Evolutionary conservation across 2,329 filamentous ascomycete species (phyloP).

Genomic region (Teratosphaeria nubilosa): DNA sequence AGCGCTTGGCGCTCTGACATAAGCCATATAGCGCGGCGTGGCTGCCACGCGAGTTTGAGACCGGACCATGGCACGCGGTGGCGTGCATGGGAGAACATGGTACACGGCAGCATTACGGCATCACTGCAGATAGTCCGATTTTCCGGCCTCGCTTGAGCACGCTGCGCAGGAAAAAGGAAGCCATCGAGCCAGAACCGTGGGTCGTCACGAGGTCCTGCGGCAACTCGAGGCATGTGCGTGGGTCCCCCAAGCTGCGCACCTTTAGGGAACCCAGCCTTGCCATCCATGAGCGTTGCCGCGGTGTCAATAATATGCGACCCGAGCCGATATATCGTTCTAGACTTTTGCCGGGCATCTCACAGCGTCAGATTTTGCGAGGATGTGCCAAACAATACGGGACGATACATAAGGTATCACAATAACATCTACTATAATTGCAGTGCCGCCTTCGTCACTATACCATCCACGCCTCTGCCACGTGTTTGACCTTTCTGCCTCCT

Average conservation of each 20-base stretch:
- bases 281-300: too few species aligned
- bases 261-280: neutral
- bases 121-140: neutral
- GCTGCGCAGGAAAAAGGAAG: neutral
- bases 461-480: neutral
- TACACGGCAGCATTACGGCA: neutral
- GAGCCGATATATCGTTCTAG: neutral
- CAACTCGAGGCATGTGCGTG: neutral
- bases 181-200: neutral
- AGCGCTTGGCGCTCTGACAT: neutral
- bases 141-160: neutral
- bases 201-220: neutral
- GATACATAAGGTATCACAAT: neutral
- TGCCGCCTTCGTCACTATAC: neutral
- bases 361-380: neutral
- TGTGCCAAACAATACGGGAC: neutral
- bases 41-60: neutral
- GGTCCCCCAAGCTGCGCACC: neutral
- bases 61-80: neutral
- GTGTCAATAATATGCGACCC: neutral
- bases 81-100: neutral
- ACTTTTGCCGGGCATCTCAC: neutral
- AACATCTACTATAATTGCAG: neutral
- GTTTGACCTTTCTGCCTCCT: too few species aligned
- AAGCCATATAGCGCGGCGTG: neutral